phyloP scores from a whole-genome alignment of 2,329 filamentous ascomycete species.

The Didymella pomorum region DNA sequence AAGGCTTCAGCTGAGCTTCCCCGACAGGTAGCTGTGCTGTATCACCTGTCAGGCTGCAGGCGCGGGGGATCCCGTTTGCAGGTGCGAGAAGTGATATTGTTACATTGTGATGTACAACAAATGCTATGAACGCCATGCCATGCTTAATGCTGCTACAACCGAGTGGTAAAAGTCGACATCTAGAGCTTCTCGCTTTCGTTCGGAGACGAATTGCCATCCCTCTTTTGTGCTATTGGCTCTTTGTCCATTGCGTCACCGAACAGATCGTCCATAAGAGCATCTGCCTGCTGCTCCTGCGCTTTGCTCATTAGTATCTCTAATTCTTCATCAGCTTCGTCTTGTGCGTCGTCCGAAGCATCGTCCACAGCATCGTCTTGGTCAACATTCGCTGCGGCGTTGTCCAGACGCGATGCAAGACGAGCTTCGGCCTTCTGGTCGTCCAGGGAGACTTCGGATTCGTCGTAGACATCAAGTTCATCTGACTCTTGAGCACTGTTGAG shows the following conservation, averaged over 20 bases:
- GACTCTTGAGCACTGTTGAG: not conserved
- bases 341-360: not conserved
- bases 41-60: not conserved
- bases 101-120: constrained; percentile 14
- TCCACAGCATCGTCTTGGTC: not conserved
- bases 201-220: too few species aligned
- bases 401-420: constrained; percentile 11
- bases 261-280: constrained; percentile 14
- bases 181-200: not conserved
- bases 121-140: constrained; percentile 6
- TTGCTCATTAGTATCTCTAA: not conserved
- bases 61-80: not conserved
- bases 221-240: not conserved
- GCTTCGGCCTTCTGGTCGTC: not conserved
- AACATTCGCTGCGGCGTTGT: not conserved
- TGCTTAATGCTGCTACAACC: not conserved
- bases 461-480: not conserved
- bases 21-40: not conserved
- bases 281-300: constrained; percentile 9
- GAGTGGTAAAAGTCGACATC: not conserved
- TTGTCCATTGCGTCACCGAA: constrained; percentile 1
- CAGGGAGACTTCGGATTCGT: not conserved
- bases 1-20: too few species aligned
- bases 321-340: constrained; percentile 1
- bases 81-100: not conserved